Percentiles rank a stretch among this genome's conserved stretches.
phyloP scores from a whole-genome alignment of 148 eudicot species.

The Cornus suecica region DNA sequence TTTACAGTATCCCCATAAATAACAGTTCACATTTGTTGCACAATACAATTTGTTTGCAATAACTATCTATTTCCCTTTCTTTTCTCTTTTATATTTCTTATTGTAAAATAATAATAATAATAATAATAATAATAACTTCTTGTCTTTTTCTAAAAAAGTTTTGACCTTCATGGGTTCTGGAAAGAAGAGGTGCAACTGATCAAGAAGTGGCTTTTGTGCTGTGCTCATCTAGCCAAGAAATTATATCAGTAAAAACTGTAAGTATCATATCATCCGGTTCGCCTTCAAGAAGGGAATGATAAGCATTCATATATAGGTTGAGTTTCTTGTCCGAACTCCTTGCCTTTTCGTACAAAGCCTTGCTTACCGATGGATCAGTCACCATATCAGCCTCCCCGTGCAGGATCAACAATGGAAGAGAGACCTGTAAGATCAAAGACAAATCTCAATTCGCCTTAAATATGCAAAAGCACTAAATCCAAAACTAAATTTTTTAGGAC shows the following conservation, averaged over 20 bases:
- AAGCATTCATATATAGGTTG: conserved; percentile 62
- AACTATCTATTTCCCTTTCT: background rate
- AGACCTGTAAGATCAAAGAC: conserved; percentile 42
- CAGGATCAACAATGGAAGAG: conserved; percentile 80
- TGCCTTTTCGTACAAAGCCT: conserved; percentile 74
- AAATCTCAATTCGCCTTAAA: background rate
- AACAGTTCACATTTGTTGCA: background rate
- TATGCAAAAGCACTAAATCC: background rate
- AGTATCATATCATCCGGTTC: conserved; percentile 77
- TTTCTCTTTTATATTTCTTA: background rate
- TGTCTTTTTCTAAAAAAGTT: background rate
- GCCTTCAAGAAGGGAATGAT: conserved; percentile 84
- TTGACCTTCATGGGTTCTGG: background rate
- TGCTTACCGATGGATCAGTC: conserved; percentile 91
- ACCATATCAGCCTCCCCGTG: conserved; percentile 88
- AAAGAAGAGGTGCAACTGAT: background rate
- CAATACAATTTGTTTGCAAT: background rate
- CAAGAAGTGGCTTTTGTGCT: conserved; percentile 21
- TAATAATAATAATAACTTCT: no score
- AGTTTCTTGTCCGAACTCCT: conserved; percentile 79
- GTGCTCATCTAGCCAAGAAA: conserved; percentile 83
- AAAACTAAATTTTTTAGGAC: background rate
- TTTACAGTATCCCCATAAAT: background rate
- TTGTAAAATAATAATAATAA: no score
- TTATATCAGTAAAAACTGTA: conserved; percentile 61